phyloP scores from a whole-genome alignment of 108 stramenopile genomes.

The Fragilaria crotonensis region DNA sequence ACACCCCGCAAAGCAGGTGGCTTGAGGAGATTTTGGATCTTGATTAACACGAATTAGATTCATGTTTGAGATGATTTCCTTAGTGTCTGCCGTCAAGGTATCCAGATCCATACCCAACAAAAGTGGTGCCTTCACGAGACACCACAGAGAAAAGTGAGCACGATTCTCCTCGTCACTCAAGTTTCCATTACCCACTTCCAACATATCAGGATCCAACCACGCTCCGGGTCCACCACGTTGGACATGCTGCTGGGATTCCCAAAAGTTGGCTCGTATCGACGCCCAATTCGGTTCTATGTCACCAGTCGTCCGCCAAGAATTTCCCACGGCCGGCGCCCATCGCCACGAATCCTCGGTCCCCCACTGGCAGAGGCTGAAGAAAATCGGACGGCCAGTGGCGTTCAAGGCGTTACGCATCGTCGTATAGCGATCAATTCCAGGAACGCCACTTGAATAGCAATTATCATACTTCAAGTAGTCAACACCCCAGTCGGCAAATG shows the following conservation, averaged over 20 bases:
- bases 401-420: slow-evolving; percentile 50
- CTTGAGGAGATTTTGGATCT: too few relatives aligned
- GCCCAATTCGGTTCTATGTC: slow-evolving; percentile 38
- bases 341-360: slow-evolving; percentile 33
- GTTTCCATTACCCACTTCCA: slow-evolving; percentile 41
- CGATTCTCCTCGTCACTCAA: slow-evolving; percentile 27
- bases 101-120: slow-evolving; percentile 43
- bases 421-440: neutral
- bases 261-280: slow-evolving; percentile 8
- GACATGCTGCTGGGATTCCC: slow-evolving; percentile 9
- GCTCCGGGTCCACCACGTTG: slow-evolving; percentile 37
- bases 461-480: slow-evolving; percentile 68
- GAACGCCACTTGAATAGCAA: too few relatives aligned
- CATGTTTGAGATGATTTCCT: slow-evolving; percentile 19
- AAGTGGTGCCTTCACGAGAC: slow-evolving; percentile 43
- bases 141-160: slow-evolving; percentile 48
- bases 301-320: slow-evolving; percentile 50
- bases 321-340: slow-evolving; percentile 35
- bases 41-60: slow-evolving; percentile 26
- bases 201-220: slow-evolving; percentile 60
- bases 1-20: too few relatives aligned
- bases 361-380: slow-evolving; percentile 60
- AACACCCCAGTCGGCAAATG: slow-evolving; percentile 36
- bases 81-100: slow-evolving; percentile 12
- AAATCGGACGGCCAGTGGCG: slow-evolving; percentile 36